Conservation (phyloP, 2,329 filamentous ascomycete genomes). For the Diaporthe longicolla region DNA sequence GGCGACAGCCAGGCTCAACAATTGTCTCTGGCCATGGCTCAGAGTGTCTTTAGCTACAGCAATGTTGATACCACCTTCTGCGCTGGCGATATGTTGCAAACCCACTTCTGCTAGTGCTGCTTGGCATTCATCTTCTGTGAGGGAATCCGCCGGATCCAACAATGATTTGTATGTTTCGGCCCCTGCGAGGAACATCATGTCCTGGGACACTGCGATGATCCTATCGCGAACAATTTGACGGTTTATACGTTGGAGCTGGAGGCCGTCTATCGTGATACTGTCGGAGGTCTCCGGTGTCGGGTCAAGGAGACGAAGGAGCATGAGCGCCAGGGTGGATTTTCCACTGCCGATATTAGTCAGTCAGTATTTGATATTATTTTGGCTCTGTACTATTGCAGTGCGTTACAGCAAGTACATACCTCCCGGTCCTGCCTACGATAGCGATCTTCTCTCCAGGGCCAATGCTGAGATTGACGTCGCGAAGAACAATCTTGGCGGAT, state of each 20-base stretch:
- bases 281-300: background rate
- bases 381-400: background rate
- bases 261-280: background rate
- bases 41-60: background rate
- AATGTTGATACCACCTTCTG: background rate
- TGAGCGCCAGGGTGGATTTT: background rate
- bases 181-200: background rate
- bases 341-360: background rate
- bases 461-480: background rate
- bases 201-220: background rate
- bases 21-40: background rate
- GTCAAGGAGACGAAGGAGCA: slow-evolving; percentile 2
- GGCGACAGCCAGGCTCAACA: background rate
- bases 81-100: background rate
- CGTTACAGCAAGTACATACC: background rate
- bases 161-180: slow-evolving; percentile 1
- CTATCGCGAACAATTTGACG: background rate
- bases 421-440: background rate
- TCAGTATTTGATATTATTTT: background rate
- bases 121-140: background rate
- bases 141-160: background rate
- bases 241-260: background rate
- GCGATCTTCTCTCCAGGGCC: background rate
- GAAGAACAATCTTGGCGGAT: background rate
- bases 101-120: background rate